Base-by-base conservation (phyloP, 164 flowering plant species). In the Tetracentron sinense region DNA sequence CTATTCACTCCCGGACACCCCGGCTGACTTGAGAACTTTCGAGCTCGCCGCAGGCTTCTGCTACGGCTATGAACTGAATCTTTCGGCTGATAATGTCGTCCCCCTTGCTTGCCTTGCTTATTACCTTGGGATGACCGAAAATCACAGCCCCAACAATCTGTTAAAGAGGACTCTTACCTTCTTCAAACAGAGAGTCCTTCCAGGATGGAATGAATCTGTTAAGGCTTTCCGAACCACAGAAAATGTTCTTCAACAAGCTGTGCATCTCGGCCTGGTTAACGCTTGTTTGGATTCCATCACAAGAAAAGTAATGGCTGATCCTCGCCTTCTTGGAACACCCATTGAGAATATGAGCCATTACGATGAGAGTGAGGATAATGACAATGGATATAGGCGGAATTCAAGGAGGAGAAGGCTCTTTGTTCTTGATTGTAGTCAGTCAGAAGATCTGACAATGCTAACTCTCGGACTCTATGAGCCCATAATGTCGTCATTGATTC, bases 31-130 rank as follows among this genome's bases (percentile, higher is more conserved):
- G 0, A 73, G 75, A 62, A 73, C 78, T 4, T 73, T 88, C 27
- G 88, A 86, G 70, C 77, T 77, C 8, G 85, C 82, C 1, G 79
- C 72, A 30, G 78, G 84, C 51, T 89, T 89, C 82, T 89, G 87
- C 78, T 74, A 83, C 29, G 94, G 95, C 0, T 69, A 22, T 26
- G 82, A 83, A n/a, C 70, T 58, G 7, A 62, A 62, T 1, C 21
- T 92, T 8, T 71, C 88, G 0, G 56, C 86, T 0, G 81, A 75
- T 6, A 89, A 83, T 60, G 75, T 77, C 26, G 48, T 86, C 23
- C 87, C 84, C 1, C 75, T 92, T 17, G 58, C 71, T 33, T 85
- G 89, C 46, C 61, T 81, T 16, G 84, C 98, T 29, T 57, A 69
- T 56, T 75, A 80, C 66, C 74, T 92, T 11, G 85, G 71, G 15